Evolutionary conservation across 495 filamentous ascomycete genomes (phyloP), one percentile per base, ranked within the genome.

Genomic region (Penicillium crystallinum): DNA sequence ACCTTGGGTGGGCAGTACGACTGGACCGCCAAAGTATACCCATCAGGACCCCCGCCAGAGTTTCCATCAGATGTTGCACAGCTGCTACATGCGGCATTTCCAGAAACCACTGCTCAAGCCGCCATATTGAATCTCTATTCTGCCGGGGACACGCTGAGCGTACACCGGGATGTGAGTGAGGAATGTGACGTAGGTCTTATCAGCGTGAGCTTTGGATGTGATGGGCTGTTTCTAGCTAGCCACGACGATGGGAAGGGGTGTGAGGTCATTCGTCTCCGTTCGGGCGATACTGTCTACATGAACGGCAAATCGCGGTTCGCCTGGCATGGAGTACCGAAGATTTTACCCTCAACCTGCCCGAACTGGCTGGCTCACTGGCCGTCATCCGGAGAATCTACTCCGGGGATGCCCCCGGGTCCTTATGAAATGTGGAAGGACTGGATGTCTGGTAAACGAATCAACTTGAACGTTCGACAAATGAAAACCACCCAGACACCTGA

Each of bases 1-100:
- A 96, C 92, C 6, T 77, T 97, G 10, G 93, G 92, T 23, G 90
- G 89, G 0, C 91, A 97, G 61, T 96, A 97, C 69, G 86, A 97
- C 68, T 96, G 92, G 92, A 91, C 89, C 2, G 75, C 78, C 31
- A 90, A 95, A 61, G 69, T 77, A 23, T 96, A 97, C 64, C 90
- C 91, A 0, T 59, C 66, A 2, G 77, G 76, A 42, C 52, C 54
- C 1, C 85, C 89, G n/a, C 87, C 88, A 3, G 52, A 61, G 2
- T 96, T 96, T 55, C 92, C 92, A 4, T 35, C 53, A 3, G 90
- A 96, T 61, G 78, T 93, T 51, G 80, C 79, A 4, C 58, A 55
- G 1, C 76, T 95, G 21, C 60, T 95, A 10, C 73, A 77, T 15
- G 67, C 70, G 0, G 65, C 89, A 0, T 95, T 93, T 54, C 84